Conservation (phyloP, 345 rosid genomes). For the Schrenkiella parvula region DNA sequence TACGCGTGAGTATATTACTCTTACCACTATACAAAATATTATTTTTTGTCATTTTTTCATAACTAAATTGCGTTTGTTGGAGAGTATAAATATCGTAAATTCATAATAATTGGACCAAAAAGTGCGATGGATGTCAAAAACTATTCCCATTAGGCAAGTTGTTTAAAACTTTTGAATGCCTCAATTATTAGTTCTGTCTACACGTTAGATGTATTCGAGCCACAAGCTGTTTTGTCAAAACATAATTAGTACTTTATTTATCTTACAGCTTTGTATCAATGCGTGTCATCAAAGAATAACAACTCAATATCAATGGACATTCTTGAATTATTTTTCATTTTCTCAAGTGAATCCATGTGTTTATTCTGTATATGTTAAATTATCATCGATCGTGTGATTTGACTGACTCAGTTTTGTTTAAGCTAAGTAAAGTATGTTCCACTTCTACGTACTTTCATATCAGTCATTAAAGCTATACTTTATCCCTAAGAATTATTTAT, state of each 20-base stretch:
- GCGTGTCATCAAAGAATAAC: constrained; percentile 22
- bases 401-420: constrained; percentile 10
- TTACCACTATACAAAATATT: neutral
- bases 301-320: constrained; percentile 21
- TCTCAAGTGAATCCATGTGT: constrained; percentile 11
- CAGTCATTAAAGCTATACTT: constrained; percentile 14
- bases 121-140: constrained; percentile 20
- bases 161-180: constrained; percentile 5
- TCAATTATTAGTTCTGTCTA: constrained; percentile 21
- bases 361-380: neutral
- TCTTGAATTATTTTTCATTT: constrained; percentile 10
- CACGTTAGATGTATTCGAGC: constrained; percentile 25
- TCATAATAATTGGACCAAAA: neutral
- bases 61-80: constrained; percentile 7
- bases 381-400: constrained; percentile 1
- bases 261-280: constrained; percentile 30
- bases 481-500: neutral
- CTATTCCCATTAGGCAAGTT: constrained; percentile 29
- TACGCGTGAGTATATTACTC: constrained; percentile 3
- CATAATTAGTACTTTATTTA: constrained; percentile 17
- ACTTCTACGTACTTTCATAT: constrained; percentile 20
- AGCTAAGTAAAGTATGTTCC: constrained; percentile 22
- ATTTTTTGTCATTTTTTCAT: neutral
- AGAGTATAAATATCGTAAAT: neutral
- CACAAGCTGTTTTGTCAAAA: constrained; percentile 24